A percentile compares a stretch with the other conserved stretches of the same genome.
Evolutionary conservation across 2,329 filamentous ascomycete species (phyloP).

Genomic region (Leptodontidium sp.): DNA sequence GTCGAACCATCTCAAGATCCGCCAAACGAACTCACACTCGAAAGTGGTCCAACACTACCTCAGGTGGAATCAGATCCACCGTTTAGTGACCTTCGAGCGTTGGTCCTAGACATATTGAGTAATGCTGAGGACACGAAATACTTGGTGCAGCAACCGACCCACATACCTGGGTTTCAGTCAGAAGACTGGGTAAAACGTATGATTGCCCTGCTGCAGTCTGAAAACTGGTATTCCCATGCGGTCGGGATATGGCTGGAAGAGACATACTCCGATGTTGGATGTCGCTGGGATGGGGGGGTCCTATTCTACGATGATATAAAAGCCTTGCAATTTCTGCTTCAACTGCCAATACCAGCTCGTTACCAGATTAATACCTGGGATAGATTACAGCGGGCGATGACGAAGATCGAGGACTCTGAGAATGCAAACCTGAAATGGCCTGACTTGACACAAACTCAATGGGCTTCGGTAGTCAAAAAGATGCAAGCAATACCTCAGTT

Average conservation of each 20-base stretch:
- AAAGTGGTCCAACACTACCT: not conserved
- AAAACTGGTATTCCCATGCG: slow-evolving; percentile 2
- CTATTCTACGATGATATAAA: not conserved
- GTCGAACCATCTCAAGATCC: not conserved
- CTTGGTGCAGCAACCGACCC: not conserved
- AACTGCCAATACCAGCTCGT: not conserved
- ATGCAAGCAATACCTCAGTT: slow-evolving; percentile 3
- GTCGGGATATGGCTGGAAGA: slow-evolving; percentile 7
- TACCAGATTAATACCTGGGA: slow-evolving; percentile 9
- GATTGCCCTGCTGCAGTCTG: not conserved
- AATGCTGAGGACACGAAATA: not conserved
- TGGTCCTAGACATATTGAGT: not conserved
- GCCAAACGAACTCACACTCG: not conserved
- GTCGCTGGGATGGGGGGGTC: not conserved
- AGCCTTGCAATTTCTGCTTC: slow-evolving; percentile 11
- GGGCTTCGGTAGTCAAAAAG: not conserved
- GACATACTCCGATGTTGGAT: not conserved
- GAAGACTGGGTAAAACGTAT: slow-evolving; percentile 9
- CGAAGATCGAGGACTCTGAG: not conserved
- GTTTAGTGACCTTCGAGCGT: not conserved
- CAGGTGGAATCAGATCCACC: not conserved
- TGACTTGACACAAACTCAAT: not conserved
- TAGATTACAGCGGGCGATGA: not conserved
- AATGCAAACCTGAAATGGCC: not conserved
- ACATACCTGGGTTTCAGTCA: not conserved